A percentile compares a stretch with the other conserved stretches of the same genome.
phyloP scores from a whole-genome alignment of 2,329 filamentous ascomycete species.

The Xylaria arbuscula region DNA sequence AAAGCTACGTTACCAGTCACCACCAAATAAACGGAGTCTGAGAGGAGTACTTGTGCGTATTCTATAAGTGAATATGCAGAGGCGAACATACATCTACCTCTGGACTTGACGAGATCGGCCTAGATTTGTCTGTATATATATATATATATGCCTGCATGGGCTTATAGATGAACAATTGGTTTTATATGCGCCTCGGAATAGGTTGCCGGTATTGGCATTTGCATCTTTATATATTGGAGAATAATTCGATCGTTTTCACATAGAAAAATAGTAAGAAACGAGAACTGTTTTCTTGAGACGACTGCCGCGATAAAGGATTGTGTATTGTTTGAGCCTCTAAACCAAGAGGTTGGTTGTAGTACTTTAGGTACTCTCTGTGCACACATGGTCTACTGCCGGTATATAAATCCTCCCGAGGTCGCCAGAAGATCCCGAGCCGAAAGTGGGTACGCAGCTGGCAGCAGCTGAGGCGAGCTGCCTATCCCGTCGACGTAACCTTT shows the following conservation, averaged over 20 bases:
- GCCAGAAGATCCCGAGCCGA: too few relatives aligned
- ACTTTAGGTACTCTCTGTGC: too few relatives aligned
- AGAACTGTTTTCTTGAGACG: background rate
- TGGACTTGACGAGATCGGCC: background rate
- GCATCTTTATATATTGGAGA: constrained; percentile 17
- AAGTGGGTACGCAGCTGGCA: constrained; percentile 8
- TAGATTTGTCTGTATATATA: constrained; percentile 3
- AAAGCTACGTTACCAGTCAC: constrained; percentile 55
- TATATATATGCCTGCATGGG: background rate
- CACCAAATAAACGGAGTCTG: constrained; percentile 52
- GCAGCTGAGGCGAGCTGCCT: constrained; percentile 9
- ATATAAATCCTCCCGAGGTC: too few relatives aligned
- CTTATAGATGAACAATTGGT: constrained; percentile 9
- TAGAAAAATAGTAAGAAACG: background rate
- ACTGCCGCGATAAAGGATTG: background rate
- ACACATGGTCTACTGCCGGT: too few relatives aligned
- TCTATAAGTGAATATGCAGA: background rate
- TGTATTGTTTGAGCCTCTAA: too few relatives aligned
- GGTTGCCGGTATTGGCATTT: constrained; percentile 14
- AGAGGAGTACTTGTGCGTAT: background rate
- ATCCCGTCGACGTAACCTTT: too few relatives aligned
- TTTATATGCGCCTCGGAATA: constrained; percentile 13
- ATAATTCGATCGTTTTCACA: background rate
- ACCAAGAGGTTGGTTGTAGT: too few relatives aligned
- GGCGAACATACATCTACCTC: constrained; percentile 5